These are phyloP conservation scores for Pseudocercospora crystallina DNA, from an alignment of 2,329 filamentous ascomycete species.

Conservation along the genomic window DNA sequence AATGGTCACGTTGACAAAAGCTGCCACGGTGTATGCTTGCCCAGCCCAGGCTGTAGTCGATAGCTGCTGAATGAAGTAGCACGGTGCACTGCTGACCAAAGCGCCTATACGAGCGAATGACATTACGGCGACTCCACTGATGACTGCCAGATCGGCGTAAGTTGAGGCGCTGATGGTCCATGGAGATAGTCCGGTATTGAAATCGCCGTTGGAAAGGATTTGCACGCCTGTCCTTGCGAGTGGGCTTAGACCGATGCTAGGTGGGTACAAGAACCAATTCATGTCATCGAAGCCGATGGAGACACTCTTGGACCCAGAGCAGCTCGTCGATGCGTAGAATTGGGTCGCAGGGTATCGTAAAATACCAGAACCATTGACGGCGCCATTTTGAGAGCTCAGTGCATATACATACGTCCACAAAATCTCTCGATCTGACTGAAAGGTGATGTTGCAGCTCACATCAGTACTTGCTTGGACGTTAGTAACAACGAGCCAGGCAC, in stretches of 20 bases:
- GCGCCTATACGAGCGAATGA: background rate
- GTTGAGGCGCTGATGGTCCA: background rate
- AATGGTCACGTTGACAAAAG: background rate
- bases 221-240: background rate
- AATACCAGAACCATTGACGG: background rate
- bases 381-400: background rate
- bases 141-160: background rate
- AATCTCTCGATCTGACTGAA: background rate
- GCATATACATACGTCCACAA: background rate
- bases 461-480: background rate
- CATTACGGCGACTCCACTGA: background rate
- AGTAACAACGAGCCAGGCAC: background rate
- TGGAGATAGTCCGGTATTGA: background rate
- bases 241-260: background rate
- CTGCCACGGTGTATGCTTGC: background rate
- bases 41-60: background rate
- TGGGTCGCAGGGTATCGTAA: background rate
- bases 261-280: background rate
- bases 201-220: background rate
- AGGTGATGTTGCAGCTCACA: constrained; percentile 1
- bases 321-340: background rate
- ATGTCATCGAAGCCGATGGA: background rate
- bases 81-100: background rate
- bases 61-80: background rate
- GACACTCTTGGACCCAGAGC: background rate